Percentiles rank a stretch among this genome's conserved stretches.
phyloP scores from a whole-genome alignment of 2,329 filamentous ascomycete genomes.

The Colletotrichum camelliae region DNA sequence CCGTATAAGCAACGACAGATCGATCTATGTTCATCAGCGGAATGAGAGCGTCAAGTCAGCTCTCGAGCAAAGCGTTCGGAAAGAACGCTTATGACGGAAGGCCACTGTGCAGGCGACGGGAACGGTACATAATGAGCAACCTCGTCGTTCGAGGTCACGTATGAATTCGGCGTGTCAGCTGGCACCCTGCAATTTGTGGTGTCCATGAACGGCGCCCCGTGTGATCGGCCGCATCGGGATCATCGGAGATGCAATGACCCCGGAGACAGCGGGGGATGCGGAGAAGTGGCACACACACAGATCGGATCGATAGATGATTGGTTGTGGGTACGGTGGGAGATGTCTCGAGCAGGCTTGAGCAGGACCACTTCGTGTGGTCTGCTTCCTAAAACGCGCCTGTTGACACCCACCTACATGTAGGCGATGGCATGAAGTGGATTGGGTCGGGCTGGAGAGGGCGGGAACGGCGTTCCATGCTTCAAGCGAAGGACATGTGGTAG shows the following conservation, averaged over 20 bases:
- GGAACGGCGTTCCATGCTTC: background rate
- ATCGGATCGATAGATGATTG: slow-evolving; percentile 1
- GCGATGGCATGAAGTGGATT: background rate
- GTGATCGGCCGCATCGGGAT: background rate
- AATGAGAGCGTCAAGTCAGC: background rate
- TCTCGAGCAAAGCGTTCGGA: background rate
- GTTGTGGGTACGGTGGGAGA: background rate
- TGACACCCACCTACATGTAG: background rate
- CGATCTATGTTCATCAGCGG: background rate
- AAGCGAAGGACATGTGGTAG: background rate
- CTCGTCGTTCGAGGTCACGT: background rate
- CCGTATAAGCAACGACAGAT: background rate
- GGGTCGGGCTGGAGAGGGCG: background rate
- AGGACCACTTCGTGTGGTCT: background rate
- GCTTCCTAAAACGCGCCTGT: background rate
- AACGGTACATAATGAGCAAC: background rate
- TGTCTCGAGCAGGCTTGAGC: background rate
- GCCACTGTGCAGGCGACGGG: background rate
- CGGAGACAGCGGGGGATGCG: slow-evolving; percentile 2
- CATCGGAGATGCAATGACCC: background rate
- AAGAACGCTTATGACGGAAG: background rate
- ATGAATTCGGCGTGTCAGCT: background rate
- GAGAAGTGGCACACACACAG: background rate
- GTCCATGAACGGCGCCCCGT: background rate
- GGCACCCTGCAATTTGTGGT: background rate